Base-by-base conservation (phyloP, 73 alveolate genomes). In the Uronychia setigera region DNA sequence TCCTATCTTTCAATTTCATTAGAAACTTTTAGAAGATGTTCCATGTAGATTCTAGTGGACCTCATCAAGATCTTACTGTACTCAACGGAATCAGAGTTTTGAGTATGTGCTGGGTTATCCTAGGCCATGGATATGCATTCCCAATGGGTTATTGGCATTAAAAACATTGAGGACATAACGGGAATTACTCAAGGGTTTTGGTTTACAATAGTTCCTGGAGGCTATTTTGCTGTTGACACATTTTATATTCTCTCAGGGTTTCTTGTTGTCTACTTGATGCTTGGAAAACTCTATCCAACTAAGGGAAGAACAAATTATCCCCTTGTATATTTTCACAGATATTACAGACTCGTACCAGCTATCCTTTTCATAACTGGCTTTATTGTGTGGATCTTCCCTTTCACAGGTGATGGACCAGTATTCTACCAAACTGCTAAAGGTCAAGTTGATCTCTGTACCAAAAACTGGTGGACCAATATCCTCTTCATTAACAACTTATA, bases 221-320 rank as follows among this genome's bases (percentile, higher is more conserved):
- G 77, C 28, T 58, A 29, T 35, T 84, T 34, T 79, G 79, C 91
- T 74, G 91, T 84, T 0, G 91, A 84, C 77, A 9, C 80, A 26
- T 84, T 84, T 79, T 84, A 77, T 78, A 35, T 33, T 46, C 60
- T 84, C 34, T 84, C 91, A 0, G 91, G 91, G 31, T 58, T 84
- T 60, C 75, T 84, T 26, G 35, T 81, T 28, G n/a, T 28, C 33
- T 84, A 74, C 32, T 60, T 75, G 26, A 30, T 84, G 59, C 27
- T 86, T 29, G 60, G 74, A 30, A 74, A 87, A 32, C 35, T 88
- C 31, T 76, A 80, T 78, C 92, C 92, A 19, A 77, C 35, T 76
- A 33, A 74, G 13, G 83, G 87, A 58, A 31, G 34, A 9, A 29
- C 74, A 11, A 35, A n/a, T 75, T 82, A 28, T 35, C 26, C 32